Conservation (phyloP, 1,139 yeast genomes). For the Blastobotrys petasosporus region DNA sequence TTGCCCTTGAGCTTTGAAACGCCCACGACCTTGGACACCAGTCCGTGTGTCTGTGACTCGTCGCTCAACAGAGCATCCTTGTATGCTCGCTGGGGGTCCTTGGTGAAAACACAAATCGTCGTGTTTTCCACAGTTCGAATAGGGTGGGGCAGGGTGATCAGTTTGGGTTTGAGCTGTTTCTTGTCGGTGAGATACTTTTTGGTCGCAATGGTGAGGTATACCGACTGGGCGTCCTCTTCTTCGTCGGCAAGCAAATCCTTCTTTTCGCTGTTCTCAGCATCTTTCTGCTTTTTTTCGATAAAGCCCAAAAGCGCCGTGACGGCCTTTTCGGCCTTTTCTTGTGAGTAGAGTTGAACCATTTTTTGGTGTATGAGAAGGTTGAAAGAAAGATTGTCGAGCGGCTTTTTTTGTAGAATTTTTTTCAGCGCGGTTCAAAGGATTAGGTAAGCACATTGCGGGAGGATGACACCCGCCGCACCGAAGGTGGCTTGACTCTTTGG, state of each 20-base stretch:
- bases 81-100: slow-evolving; percentile 59
- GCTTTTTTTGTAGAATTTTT: no score
- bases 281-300: slow-evolving; percentile 19
- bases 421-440: no score
- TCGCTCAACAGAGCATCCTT: slow-evolving; percentile 51
- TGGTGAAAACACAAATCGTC: slow-evolving; percentile 62
- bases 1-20: slow-evolving; percentile 40
- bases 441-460: no score
- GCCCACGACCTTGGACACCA: slow-evolving; percentile 36
- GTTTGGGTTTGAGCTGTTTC: slow-evolving; percentile 67
- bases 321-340: slow-evolving; percentile 30
- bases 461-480: no score
- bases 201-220: slow-evolving; percentile 55
- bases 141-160: slow-evolving; percentile 49
- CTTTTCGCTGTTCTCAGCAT: slow-evolving; percentile 14
- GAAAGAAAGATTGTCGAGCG: neutral
- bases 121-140: slow-evolving; percentile 42
- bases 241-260: slow-evolving; percentile 51
- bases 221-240: slow-evolving; percentile 36
- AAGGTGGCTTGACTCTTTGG: no score
- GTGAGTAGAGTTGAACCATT: slow-evolving; percentile 8
- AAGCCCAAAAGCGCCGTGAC: slow-evolving; percentile 34
- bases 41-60: slow-evolving; percentile 40
- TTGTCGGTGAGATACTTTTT: slow-evolving; percentile 58
- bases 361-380: neutral